phyloP scores from a whole-genome alignment of 164 flowering plant genomes.

The Nymphaea thermarum region DNA sequence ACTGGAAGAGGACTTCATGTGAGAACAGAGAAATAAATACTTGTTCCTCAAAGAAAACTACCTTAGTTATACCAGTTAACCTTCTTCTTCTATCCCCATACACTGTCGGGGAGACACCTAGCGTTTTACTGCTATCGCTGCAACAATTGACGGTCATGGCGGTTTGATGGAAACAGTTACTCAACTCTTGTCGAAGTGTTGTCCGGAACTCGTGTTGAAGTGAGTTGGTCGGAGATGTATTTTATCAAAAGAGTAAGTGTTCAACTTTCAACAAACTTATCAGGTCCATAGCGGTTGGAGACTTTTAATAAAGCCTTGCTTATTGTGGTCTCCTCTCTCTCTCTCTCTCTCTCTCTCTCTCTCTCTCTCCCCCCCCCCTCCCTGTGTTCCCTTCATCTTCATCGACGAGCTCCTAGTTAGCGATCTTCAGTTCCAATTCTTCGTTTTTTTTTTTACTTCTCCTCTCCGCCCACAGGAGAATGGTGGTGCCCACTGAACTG shows the following conservation, averaged over 20 bases:
- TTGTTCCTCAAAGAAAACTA: not conserved
- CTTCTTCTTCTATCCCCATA: not conserved
- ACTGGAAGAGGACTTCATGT: constrained; percentile 96
- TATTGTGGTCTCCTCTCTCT: not conserved
- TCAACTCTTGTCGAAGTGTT: no score
- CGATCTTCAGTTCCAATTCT: not conserved
- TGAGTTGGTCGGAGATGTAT: not conserved
- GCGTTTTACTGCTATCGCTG: not conserved
- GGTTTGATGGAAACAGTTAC: no score
- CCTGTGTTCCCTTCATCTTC: not conserved
- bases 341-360: not conserved
- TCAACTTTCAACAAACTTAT: not conserved
- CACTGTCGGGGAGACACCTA: not conserved
- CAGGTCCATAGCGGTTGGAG: no score
- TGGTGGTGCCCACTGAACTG: no score
- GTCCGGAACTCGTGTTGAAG: not conserved
- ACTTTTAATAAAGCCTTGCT: no score
- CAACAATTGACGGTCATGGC: no score
- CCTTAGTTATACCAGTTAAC: not conserved
- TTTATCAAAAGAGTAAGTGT: not conserved
- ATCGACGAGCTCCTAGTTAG: not conserved
- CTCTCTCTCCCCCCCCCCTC: not conserved
- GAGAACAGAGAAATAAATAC: constrained; percentile 5
- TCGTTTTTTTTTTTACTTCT: not conserved
- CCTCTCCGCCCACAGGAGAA: not conserved